These are phyloP conservation scores for Penicillium cataractarum DNA, from an alignment of 495 filamentous ascomycete genomes.

Conservation along the genomic window DNA sequence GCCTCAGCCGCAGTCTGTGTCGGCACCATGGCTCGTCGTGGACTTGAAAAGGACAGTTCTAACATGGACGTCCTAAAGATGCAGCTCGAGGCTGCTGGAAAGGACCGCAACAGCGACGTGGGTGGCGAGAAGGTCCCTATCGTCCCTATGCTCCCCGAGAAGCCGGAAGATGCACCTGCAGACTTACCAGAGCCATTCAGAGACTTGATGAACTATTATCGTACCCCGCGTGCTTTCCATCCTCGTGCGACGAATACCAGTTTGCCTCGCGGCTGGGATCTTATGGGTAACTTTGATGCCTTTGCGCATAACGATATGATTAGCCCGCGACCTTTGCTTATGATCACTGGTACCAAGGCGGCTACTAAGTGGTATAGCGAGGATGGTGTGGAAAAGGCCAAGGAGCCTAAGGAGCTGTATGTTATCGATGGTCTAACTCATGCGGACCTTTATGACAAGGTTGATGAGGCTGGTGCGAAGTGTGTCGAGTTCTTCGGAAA, in stretches of 20 bases:
- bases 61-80: constrained; percentile 19
- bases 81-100: constrained; percentile 23
- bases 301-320: constrained; percentile 35
- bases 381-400: constrained; percentile 31
- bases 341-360: constrained; percentile 41
- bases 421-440: constrained; percentile 38
- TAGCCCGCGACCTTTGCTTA: constrained; percentile 39
- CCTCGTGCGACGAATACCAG: constrained; percentile 16
- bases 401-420: constrained; percentile 45
- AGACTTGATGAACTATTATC: constrained; percentile 30
- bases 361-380: constrained; percentile 35
- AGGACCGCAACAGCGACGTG: constrained; percentile 22
- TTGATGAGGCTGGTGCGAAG: constrained; percentile 29
- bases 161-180: constrained; percentile 17
- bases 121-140: constrained; percentile 15
- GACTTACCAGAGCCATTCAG: constrained; percentile 18
- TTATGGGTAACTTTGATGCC: constrained; percentile 37
- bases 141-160: constrained; percentile 17
- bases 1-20: constrained; percentile 35
- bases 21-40: constrained; percentile 34
- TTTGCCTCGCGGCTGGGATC: constrained; percentile 28
- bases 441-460: constrained; percentile 42
- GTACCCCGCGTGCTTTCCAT: constrained; percentile 27
- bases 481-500: constrained; percentile 39
- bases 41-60: constrained; percentile 13